Base-by-base conservation (phyloP, 2,329 filamentous ascomycete genomes). In the Magnaporthiopsis rhizophila region DNA sequence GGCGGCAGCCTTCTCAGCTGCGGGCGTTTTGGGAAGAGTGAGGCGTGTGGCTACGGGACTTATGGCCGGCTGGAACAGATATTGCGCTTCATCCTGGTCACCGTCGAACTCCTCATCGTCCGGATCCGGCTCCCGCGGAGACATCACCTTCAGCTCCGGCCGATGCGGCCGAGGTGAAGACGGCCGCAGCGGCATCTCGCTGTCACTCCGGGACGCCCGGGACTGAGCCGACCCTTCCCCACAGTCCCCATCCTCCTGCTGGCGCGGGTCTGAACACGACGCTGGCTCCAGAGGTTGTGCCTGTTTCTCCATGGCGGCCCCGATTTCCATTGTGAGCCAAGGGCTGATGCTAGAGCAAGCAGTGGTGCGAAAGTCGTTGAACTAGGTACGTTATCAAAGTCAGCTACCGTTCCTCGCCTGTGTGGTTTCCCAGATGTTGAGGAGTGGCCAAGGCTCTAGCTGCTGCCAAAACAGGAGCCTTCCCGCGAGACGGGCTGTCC, bases 21-120 rank as follows among this genome's bases (percentile, higher is more conserved):
- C 83, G 7, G 84, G 82, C 0, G 83, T 87, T 64, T 76, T 80
- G 6, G 79, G 75, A 3, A 82, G 81, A 15, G 83, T 83, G 56
- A 87, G 75, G 60, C 83, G 81, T 5, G 82, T 83, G 11, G 84
- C 85, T 28, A 78, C 77, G 8, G 79, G 78, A 71, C 84, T 87
- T 67, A 88, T 80, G 30, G 84, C 79, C 2, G 84, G 83, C 70
- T 85, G 84, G 62, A 88, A 78, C 59, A 87, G 79, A 9, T 83
- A 84, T 68, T 85, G 83, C 5, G 82, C 85, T 67, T 83, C 83
- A 69, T 86, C 83, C 65, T 82, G 77, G 59, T 83, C 80, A 61
- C 77, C 76, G 36, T 78, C 78, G 34, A 69, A 58, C 60, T 76
- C 66, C 61, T 70, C 71, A 62, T 76, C 78, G 11, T 75, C 72